Conservation (phyloP, 2,329 filamentous ascomycete genomes). For the Ophiognomonia clavigignenti-juglandacearum region DNA sequence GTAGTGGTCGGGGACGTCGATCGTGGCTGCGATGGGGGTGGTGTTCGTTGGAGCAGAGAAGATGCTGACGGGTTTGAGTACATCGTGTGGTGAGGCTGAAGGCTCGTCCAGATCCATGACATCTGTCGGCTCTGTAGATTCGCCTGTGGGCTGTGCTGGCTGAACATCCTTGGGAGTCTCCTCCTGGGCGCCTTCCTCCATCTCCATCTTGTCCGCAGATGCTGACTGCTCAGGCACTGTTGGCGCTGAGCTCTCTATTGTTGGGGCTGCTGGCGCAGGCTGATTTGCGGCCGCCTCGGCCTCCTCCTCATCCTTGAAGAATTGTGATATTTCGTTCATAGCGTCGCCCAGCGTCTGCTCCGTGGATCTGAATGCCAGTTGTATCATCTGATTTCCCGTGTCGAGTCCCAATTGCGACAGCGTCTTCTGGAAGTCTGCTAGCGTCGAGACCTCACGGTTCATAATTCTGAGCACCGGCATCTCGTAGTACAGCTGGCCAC, state of each 20-base stretch:
- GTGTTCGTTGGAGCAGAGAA: constrained; percentile 72
- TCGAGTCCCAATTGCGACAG: constrained; percentile 83
- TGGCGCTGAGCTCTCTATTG: constrained; percentile 1
- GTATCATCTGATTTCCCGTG: constrained; percentile 73
- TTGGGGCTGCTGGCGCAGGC: constrained; percentile 5
- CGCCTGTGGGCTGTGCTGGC: neutral
- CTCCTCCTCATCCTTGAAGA: constrained; percentile 55
- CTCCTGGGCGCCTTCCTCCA: neutral
- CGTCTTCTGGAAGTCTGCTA: constrained; percentile 83
- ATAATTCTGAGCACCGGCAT: constrained; percentile 80
- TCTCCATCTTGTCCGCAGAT: neutral
- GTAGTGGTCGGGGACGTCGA: constrained; percentile 64
- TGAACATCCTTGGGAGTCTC: constrained; percentile 2
- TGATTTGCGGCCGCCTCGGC: constrained; percentile 17
- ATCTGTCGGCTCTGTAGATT: constrained; percentile 16
- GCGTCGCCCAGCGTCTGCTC: constrained; percentile 79
- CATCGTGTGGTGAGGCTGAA: constrained; percentile 22
- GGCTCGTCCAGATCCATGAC: constrained; percentile 24
- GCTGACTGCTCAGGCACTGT: constrained; percentile 6
- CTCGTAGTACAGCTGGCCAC: constrained; percentile 83
- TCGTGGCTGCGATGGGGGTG: constrained; percentile 70
- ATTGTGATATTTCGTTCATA: constrained; percentile 72
- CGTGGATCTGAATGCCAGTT: constrained; percentile 71
- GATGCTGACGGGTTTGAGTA: constrained; percentile 57
- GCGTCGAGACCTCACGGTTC: constrained; percentile 70